phyloP scores from a whole-genome alignment of 2,329 filamentous ascomycete genomes.

The Penicillium sp. region DNA sequence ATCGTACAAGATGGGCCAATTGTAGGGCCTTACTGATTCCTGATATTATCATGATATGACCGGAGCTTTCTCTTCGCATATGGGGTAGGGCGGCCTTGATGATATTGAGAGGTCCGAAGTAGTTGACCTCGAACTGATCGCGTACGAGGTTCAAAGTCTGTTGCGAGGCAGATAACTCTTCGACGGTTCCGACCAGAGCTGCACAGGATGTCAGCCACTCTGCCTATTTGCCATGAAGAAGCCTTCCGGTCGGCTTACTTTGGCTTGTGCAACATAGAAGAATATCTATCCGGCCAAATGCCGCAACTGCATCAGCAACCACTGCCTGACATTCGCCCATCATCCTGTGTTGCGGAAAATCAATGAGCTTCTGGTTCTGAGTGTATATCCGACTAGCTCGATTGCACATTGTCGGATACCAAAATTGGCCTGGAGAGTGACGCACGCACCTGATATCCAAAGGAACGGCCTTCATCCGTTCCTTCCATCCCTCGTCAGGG shows the following conservation, averaged over 20 bases:
- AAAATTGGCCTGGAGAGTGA: not conserved
- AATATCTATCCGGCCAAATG: slow-evolving; percentile 85
- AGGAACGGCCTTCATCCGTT: slow-evolving; percentile 63
- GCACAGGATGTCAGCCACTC: slow-evolving; percentile 9
- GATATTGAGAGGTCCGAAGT: slow-evolving; percentile 93
- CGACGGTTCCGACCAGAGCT: slow-evolving; percentile 85
- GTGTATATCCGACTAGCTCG: not conserved
- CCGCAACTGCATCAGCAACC: slow-evolving; percentile 76
- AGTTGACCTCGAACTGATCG: slow-evolving; percentile 90
- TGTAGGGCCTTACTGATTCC: slow-evolving; percentile 59
- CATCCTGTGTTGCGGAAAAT: slow-evolving; percentile 37
- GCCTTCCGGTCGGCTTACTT: slow-evolving; percentile 48
- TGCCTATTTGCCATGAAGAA: not conserved
- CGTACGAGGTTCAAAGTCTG: slow-evolving; percentile 73
- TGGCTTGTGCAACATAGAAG: slow-evolving; percentile 85
- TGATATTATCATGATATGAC: slow-evolving; percentile 84
- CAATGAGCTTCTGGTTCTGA: slow-evolving; percentile 11
- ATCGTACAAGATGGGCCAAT: too few relatives aligned
- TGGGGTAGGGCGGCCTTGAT: slow-evolving; percentile 82
- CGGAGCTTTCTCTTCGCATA: slow-evolving; percentile 73
- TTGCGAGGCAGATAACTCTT: slow-evolving; percentile 73
- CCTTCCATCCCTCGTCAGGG: slow-evolving; percentile 72
- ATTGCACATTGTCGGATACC: not conserved
- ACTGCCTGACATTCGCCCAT: slow-evolving; percentile 75
- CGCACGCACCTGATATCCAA: slow-evolving; percentile 51